These are phyloP conservation scores for Tritrichomonas foetus DNA, from an alignment of 208 protist species.

Conservation along the genomic window DNA sequence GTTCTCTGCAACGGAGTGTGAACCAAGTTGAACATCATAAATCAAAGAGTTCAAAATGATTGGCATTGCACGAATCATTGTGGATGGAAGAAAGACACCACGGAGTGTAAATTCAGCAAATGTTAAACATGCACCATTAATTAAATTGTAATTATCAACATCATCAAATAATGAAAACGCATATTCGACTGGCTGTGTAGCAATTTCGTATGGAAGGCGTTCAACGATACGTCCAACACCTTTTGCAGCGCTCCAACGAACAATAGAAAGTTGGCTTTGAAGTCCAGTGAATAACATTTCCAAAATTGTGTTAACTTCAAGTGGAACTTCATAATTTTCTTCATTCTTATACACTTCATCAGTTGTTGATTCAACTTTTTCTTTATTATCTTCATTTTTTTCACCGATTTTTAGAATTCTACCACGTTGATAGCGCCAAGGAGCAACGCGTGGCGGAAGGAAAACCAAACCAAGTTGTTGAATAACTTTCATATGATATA, in stretches of 20 bases:
- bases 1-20: slow-evolving; percentile 83
- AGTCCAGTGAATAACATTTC: not conserved
- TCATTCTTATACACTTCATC: not conserved
- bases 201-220: slow-evolving; percentile 73
- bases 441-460: not conserved
- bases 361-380: not conserved
- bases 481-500: slow-evolving; percentile 7
- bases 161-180: slow-evolving; percentile 68
- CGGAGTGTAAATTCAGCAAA: slow-evolving; percentile 86
- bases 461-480: not conserved
- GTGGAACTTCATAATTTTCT: not conserved
- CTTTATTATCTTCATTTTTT: not conserved
- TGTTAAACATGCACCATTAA: slow-evolving; percentile 87
- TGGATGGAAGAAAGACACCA: slow-evolving; percentile 73
- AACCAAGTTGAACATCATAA: slow-evolving; percentile 83
- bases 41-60: slow-evolving; percentile 67
- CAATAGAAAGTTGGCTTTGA: slow-evolving; percentile 57
- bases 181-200: slow-evolving; percentile 72
- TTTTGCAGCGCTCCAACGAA: slow-evolving; percentile 90
- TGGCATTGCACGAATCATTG: slow-evolving; percentile 66
- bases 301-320: not conserved
- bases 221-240: slow-evolving; percentile 81
- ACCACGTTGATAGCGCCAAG: not conserved
- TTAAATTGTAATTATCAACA: slow-evolving; percentile 55
- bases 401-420: not conserved